Percentiles rank a stretch among this genome's conserved stretches.
Conservation (phyloP, 2,329 filamentous ascomycete species). For the Phialocephala subalpina region DNA sequence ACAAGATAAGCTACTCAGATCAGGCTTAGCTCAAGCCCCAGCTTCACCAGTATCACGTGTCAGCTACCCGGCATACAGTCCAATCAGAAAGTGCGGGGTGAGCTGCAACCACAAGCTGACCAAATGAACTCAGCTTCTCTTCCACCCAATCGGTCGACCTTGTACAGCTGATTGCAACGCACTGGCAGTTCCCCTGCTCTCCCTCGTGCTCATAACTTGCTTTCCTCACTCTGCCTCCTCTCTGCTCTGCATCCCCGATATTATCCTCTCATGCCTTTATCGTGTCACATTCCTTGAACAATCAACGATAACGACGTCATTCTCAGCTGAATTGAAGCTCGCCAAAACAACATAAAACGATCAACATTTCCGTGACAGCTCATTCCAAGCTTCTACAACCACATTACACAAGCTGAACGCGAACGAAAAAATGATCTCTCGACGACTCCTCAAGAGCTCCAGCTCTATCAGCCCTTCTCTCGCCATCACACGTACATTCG, state of each 20-base stretch:
- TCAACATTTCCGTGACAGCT: neutral
- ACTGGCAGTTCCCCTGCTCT: slow-evolving; percentile 20
- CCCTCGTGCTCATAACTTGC: slow-evolving; percentile 16
- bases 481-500: slow-evolving; percentile 60
- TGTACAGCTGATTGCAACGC: slow-evolving; percentile 3
- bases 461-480: slow-evolving; percentile 46
- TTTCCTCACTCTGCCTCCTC: slow-evolving; percentile 12
- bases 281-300: slow-evolving; percentile 8
- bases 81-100: slow-evolving; percentile 17
- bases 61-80: too few relatives aligned
- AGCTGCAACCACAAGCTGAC: neutral
- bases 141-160: slow-evolving; percentile 12
- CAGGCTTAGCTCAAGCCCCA: neutral
- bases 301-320: slow-evolving; percentile 8
- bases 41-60: slow-evolving; percentile 11
- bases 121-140: slow-evolving; percentile 3
- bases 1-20: neutral
- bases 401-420: slow-evolving; percentile 10
- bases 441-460: slow-evolving; percentile 36
- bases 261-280: slow-evolving; percentile 8
- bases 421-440: slow-evolving; percentile 46
- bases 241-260: slow-evolving; percentile 26
- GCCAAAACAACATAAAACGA: slow-evolving; percentile 9
- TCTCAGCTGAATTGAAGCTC: slow-evolving; percentile 5
- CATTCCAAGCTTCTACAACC: neutral